Evolutionary conservation across 2,329 filamentous ascomycete genomes (phyloP), one percentile per base, ranked within the genome.

Genomic region (Aureobasidium sp.): DNA sequence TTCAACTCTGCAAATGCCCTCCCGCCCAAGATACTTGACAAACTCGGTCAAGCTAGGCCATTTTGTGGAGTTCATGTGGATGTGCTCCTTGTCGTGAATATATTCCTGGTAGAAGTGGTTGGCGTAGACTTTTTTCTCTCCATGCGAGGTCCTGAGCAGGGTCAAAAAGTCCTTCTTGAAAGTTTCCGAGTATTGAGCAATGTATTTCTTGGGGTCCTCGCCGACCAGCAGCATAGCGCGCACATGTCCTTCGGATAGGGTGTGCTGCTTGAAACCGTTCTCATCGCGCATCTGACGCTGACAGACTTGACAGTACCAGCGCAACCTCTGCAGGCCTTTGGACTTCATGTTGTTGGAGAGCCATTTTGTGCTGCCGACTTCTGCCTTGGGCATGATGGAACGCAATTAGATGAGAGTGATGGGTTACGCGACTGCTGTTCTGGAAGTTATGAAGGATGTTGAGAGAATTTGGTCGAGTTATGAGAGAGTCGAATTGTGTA

Each of bases 31-130:
- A 69, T 90, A 79, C 71, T 96, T 96, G 14, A 89, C 90, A 71
- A 96, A 96, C 68, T 97, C 91, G 3, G 91, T 93, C 67, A 99
- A 76, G 59, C 85, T 90, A 4, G 87, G 84, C 91, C 91, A 97
- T 69, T 88, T 87, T 0, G 94, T 97, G 8, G 91, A 81, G 74
- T 97, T 97, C 89, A 97, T 91, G 72, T 97, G 94, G 9, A 94
- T 79, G 72, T 97, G 93, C 69, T 91, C 82, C 73, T 92, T 91
- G 67, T 93, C 88, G 16, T 85, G 82, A 67, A 97, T 97, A 69
- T 96, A 94, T 70, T 92, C 87, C 72, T 97, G 91, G 75, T 99
- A 99, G 73, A 97, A 97, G 64, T 90, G 86, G 70, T 99, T 99
- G 57, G 92, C 84, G 37, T 92, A 83, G 1, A 97, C 86, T 68